Evolutionary conservation across 179 eudicot genomes (phyloP).

Genomic region (Sideroxylon spinosum): DNA sequence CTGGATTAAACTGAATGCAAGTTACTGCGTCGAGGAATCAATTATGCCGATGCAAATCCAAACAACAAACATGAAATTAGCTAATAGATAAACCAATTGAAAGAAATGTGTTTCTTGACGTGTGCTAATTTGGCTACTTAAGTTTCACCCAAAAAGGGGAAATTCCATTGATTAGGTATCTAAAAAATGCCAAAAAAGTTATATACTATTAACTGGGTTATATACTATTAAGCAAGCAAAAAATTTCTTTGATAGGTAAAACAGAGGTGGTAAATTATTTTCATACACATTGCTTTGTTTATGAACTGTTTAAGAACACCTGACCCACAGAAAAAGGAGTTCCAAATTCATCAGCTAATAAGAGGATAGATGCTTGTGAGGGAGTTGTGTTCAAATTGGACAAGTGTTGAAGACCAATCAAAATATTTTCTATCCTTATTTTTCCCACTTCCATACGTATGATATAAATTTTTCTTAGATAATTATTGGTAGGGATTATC

Average conservation of each 20-base stretch:
- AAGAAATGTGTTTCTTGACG: not conserved
- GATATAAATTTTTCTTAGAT: no score
- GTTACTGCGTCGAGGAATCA: conserved; percentile 53
- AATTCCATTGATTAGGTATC: no score
- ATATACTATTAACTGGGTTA: not conserved
- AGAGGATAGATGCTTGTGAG: no score
- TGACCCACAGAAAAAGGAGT: not conserved
- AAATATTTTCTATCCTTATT: no score
- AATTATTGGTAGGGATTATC: no score
- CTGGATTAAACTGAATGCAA: conserved; percentile 99
- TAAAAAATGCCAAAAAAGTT: not conserved
- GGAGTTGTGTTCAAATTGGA: no score
- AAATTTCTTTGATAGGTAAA: no score
- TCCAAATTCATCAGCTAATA: not conserved
- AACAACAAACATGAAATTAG: not conserved
- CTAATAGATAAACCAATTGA: conserved; percentile 11
- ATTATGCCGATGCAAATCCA: conserved; percentile 2
- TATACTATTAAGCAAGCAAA: no score
- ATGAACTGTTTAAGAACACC: not conserved
- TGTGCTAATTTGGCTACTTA: not conserved
- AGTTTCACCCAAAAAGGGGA: not conserved
- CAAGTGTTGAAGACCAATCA: no score
- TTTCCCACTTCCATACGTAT: no score
- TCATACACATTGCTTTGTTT: not conserved
- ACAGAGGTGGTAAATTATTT: no score